These are phyloP conservation scores for Fusarium pseudocircinatum DNA, from an alignment of 2,329 filamentous ascomycete species.

Conservation along the genomic window DNA sequence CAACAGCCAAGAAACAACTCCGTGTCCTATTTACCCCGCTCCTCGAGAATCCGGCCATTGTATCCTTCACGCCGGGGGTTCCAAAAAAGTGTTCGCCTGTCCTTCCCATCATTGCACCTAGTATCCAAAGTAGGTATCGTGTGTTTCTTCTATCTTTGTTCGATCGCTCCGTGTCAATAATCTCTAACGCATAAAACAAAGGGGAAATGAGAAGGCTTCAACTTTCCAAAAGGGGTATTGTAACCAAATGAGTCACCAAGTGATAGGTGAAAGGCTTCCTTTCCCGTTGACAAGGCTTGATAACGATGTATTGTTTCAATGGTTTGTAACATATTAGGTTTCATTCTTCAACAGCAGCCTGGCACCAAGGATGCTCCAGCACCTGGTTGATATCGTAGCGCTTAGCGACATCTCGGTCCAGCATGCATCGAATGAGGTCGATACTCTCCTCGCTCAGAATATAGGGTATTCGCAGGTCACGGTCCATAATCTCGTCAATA, in stretches of 20 bases:
- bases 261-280: slow-evolving; percentile 1
- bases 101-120: slow-evolving; percentile 7
- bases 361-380: slow-evolving; percentile 86
- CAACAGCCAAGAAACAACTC: slow-evolving; percentile 24
- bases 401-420: slow-evolving; percentile 86
- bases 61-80: slow-evolving; percentile 18
- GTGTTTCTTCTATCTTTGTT: slow-evolving; percentile 25
- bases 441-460: slow-evolving; percentile 91
- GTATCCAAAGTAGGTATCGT: slow-evolving; percentile 16
- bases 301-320: slow-evolving; percentile 3
- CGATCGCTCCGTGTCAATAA: slow-evolving; percentile 18
- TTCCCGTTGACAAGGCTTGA: slow-evolving; percentile 11
- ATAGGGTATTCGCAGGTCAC: slow-evolving; percentile 90
- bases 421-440: slow-evolving; percentile 89
- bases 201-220: slow-evolving; percentile 20
- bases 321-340: background rate
- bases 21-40: slow-evolving; percentile 4
- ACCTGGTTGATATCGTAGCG: slow-evolving; percentile 90
- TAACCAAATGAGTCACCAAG: slow-evolving; percentile 31
- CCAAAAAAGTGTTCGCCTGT: slow-evolving; percentile 1
- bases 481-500: slow-evolving; percentile 99
- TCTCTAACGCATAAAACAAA: slow-evolving; percentile 34
- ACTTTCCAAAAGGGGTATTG: slow-evolving; percentile 38
- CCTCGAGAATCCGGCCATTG: background rate
- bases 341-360: slow-evolving; percentile 26